Evolutionary conservation across 2,329 filamentous ascomycete species (phyloP).

Genomic region (Monilinia fructicola): DNA sequence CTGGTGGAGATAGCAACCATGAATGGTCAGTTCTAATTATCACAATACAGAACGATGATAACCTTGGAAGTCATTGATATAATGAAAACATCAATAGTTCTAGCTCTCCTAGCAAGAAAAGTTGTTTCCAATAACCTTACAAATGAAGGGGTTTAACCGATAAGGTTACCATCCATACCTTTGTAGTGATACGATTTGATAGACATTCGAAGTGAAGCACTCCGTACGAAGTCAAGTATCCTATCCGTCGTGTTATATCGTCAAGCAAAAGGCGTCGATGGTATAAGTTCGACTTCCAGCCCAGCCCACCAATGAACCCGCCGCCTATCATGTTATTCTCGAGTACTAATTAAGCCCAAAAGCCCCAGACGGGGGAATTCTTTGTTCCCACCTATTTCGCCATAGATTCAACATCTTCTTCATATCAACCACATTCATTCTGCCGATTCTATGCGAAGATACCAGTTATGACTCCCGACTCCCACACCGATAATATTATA

Average conservation of each 20-base stretch:
- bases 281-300: neutral
- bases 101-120: neutral
- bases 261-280: slow-evolving; percentile 16
- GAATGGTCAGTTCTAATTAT: neutral
- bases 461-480: neutral
- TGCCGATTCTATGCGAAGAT: neutral
- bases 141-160: neutral
- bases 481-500: neutral
- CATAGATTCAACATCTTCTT: neutral
- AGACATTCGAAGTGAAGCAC: neutral
- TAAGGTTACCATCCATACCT: neutral
- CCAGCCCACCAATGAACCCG: neutral
- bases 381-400: neutral
- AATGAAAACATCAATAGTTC: neutral
- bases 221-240: too few relatives aligned
- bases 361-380: slow-evolving; percentile 1
- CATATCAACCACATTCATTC: neutral
- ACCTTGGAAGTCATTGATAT: slow-evolving; percentile 1
- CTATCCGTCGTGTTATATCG: neutral
- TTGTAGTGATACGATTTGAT: neutral
- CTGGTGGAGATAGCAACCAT: slow-evolving; percentile 2
- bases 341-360: neutral
- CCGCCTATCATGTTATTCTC: slow-evolving; percentile 1
- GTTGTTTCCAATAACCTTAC: neutral
- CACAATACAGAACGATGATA: neutral